Conservation (phyloP, 495 filamentous ascomycete species). For the Penicillium mononematosum region DNA sequence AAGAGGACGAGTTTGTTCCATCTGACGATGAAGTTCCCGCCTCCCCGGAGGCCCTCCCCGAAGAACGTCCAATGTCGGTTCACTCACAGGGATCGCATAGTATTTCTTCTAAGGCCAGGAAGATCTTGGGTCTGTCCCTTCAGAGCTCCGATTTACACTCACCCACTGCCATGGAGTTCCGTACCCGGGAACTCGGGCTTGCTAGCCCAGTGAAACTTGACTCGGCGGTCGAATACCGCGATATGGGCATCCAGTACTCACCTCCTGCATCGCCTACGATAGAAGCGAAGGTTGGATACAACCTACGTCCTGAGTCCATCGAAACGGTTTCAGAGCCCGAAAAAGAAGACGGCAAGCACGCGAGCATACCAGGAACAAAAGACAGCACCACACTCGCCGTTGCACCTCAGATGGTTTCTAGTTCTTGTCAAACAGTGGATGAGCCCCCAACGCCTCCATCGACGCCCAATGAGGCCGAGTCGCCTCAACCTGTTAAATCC, state of each 20-base stretch:
- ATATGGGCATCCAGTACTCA: slow-evolving; percentile 78
- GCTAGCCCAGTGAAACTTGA: slow-evolving; percentile 16
- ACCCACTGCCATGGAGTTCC: slow-evolving; percentile 23
- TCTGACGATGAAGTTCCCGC: slow-evolving; percentile 34
- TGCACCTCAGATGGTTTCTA: slow-evolving; percentile 62
- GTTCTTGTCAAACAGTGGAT: slow-evolving; percentile 68
- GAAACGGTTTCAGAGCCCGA: not conserved
- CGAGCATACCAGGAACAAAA: slow-evolving; percentile 21
- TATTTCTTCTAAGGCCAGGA: slow-evolving; percentile 48
- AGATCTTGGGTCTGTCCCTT: slow-evolving; percentile 48
- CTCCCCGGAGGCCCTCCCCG: slow-evolving; percentile 40
- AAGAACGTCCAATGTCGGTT: slow-evolving; percentile 47
- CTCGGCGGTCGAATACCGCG: slow-evolving; percentile 52
- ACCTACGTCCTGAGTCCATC: not conserved
- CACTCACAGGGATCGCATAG: slow-evolving; percentile 42
- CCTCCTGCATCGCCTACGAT: slow-evolving; percentile 71
- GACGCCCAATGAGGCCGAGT: slow-evolving; percentile 56
- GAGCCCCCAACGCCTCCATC: slow-evolving; percentile 66
- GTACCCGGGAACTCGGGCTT: slow-evolving; percentile 14
- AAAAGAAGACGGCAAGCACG: not conserved
- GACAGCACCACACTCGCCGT: slow-evolving; percentile 33
- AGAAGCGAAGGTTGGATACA: slow-evolving; percentile 14
- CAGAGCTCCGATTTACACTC: slow-evolving; percentile 31
- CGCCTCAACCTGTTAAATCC: slow-evolving; percentile 10
- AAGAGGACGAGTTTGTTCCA: slow-evolving; percentile 61